Evolutionary conservation across 768 basidiomycete species (phyloP), one percentile per base, ranked within the genome.

Genomic region (Mycena epipterygia): DNA sequence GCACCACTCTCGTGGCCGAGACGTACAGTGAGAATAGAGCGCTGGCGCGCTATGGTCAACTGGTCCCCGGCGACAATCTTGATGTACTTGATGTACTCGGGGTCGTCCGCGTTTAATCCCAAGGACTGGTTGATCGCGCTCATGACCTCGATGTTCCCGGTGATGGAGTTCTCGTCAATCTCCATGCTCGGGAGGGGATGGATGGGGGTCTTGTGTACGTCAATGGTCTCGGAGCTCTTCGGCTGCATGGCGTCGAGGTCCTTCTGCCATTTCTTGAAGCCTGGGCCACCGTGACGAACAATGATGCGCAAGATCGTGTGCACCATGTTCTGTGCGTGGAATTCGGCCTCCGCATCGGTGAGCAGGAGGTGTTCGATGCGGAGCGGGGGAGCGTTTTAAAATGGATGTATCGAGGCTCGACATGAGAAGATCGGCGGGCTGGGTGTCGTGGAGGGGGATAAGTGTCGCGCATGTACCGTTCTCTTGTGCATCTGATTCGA

Each of bases 381-480:
- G 5, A 81, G 66, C 0, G 61, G 67, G 0, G 71, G 69, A 3
- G 80, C 80, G 5, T 44, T 39, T n/a, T 4, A 67, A 21, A 60
- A 78, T 69, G 1, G 70, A 25, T 0, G 42, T 30, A 3, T 77
- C 49, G 12, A 79, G 68, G 27, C 68, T 68, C 0, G 65, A 19
- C 0, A 74, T 73, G 25, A 64, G 32, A 72, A 81, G 71, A 44
- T 77, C 67, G 16, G 75, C 71, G 0, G 30, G 33, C 2, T 41
- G 25, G 1, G 78, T 75, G 3, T 70, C 59, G 33, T 63, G 76
- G 0, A 80, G 66, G 0, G 69, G 53, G 19, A 75, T 70, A 0
- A 71, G 41, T 0, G 81, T 80, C 2, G 76, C 75, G 57, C 79
- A 80, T 2, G 79, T 81, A 0, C 80, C 79, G 39, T 79, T 80